Evolutionary conservation across 1,284 basidiomycete genomes (phyloP), one percentile per base, ranked within the genome.

Genomic region (Grifola frondosa): DNA sequence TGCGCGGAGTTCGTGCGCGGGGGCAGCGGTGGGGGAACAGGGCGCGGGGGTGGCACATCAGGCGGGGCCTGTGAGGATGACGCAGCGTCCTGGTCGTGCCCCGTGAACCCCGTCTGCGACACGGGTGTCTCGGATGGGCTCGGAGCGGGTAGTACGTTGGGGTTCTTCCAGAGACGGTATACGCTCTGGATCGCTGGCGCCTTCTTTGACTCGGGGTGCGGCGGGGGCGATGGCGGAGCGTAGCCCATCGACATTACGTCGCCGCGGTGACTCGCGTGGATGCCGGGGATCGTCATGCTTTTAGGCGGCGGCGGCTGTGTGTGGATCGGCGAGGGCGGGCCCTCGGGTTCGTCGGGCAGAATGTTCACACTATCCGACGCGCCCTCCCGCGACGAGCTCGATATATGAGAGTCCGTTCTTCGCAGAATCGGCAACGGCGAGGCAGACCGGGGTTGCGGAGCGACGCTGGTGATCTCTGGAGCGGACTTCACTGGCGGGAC

Each of bases 171-270:
- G 30, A 88, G 65, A 20, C 84, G 75, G 59, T 86, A 87, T 47
- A 87, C 72, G 50, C 72, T 78, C 59, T 83, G 77, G 31, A 86
- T 79, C n/a, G 73, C 71, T 15, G 66, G 63, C 20, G 72, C 71
- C 55, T 75, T 77, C 62, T 76, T 77, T 32, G 60, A 58, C 19
- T 79, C 77, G 1, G 64, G 44, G 5, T 65, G 52, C 8, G 67
- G 54, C 16, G 69, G 42, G 6, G 59, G 64, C 15, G 69, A 62
- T 23, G 80, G 77, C 11, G 82, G 78, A 40, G 78, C 75, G 53
- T 84, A 82, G 5, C 86, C 87, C 73, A 89, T 75, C 2, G 85
- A 84, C 79, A 86, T 85, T 29, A 88, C 75, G 49, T 89, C 85
- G 12, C 83, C 84, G n/a, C 75, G 77, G 57, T 88, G 82, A 52